Evolutionary conservation across 1,284 basidiomycete genomes (phyloP), one percentile per base, ranked within the genome.

Genomic region (Ustilago trichophora): DNA sequence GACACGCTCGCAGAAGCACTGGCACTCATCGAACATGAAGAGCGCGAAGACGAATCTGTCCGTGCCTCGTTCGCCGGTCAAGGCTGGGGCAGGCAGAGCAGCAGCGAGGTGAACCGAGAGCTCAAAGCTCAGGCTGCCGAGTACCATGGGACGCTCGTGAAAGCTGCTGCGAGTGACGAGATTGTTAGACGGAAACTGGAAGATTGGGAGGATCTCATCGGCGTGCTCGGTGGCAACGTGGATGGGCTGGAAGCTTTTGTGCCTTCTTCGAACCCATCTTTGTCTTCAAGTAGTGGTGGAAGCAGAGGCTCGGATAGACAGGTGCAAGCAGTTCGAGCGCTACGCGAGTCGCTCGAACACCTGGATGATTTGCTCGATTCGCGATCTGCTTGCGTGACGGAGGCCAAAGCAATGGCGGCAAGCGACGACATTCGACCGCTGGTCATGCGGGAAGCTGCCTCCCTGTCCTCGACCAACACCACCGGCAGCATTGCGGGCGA

Each of bases 21-120:
- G 84, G 91, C 93, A 73, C 87, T 93, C 12, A 84, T 98, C 10
- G 92, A 95, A 73, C 88, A 88, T 49, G 94, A 98, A 82, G 90
- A 90, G 16, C 89, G 89, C 4, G 91, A 94, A 79, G 92, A 97
- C 74, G 91, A 92, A 40, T 72, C 78, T 18, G 76, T 83, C n/a
- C 71, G 84, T 0, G 67, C 83, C 81, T 85, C 38, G 82, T 88
- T 56, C 85, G 87, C 51, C 84, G 85, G 64, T 84, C 86, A 25
- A 33, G 56, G 78, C 80, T 60, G 78, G 70, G 62, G 49, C 13
- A 32, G 66, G 22, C 59, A 56, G 16, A n/a, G 85, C 85, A 47
- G 89, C 94, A 45, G 82, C 82, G 16, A 86, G 90, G 56, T 84
- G 3, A 69, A 75, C 16, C 46, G 60, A 10, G 62, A 77, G 25